Conservation (phyloP, 371 early-diverging fungal species). For the Mucor circinelloides region DNA sequence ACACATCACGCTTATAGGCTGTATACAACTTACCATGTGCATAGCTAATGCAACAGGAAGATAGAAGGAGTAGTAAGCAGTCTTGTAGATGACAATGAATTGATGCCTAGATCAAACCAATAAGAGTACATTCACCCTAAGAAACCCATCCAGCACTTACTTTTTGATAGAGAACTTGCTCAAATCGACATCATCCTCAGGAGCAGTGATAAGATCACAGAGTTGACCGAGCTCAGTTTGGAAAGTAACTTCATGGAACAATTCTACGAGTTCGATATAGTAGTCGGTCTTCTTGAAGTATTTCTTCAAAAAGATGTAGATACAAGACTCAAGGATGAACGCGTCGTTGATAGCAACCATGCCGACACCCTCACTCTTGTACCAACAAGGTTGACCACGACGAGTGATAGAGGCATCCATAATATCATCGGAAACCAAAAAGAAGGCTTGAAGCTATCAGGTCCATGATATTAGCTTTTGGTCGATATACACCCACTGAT, state of each 20-base stretch:
- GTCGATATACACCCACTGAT: background rate
- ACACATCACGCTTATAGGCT: background rate
- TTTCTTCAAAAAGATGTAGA: conserved; percentile 91
- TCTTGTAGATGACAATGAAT: conserved; percentile 96
- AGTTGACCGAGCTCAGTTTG: conserved; percentile 98
- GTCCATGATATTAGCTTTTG: background rate
- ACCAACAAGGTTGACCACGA: conserved; percentile 97
- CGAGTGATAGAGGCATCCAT: conserved; percentile 96
- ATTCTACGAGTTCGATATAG: conserved; percentile 89
- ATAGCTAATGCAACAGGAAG: conserved; percentile 95
- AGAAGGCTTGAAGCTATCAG: conserved; percentile 92
- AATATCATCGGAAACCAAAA: conserved; percentile 97
- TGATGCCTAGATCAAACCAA: conserved; percentile 58
- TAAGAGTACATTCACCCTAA: background rate
- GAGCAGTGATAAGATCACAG: conserved; percentile 95
- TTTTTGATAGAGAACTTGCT: conserved; percentile 86
- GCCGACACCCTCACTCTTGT: conserved; percentile 82
- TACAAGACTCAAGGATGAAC: conserved; percentile 89
- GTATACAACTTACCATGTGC: conserved; percentile 66
- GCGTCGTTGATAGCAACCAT: conserved; percentile 94
- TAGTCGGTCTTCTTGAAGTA: conserved; percentile 82
- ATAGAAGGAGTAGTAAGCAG: conserved; percentile 99
- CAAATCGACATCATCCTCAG: conserved; percentile 91
- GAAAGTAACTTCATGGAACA: conserved; percentile 93
- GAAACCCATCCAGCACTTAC: conserved; percentile 38